Evolutionary conservation across 352 stramenopile species (phyloP), one percentile per base, ranked within the genome.

Genomic region (Saprolegnia parasitica): DNA sequence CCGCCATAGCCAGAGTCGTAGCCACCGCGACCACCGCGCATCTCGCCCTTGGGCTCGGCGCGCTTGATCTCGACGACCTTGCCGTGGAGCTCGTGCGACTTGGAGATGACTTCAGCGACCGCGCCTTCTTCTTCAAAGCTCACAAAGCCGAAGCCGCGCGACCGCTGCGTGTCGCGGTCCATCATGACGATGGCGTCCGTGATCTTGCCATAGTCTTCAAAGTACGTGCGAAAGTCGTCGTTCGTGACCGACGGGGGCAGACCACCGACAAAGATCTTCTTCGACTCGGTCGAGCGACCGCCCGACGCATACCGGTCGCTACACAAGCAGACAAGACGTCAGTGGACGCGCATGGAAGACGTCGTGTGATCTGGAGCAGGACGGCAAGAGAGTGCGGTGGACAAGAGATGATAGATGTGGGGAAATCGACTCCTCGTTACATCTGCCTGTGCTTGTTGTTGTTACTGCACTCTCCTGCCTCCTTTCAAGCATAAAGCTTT

Each of bases 251-350:
- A 87, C 18, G 87, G 80, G 21, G 87, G 81, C 42, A 98, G 74
- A 23, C 92, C 92, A 32, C 92, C 92, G 9, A 97, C 91, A 71
- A 98, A 98, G 65, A 98, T 91, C 78, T 98, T 98, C 74, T 95
- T 95, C 56, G 81, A 84, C 71, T 97, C 89, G 32, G 66, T 77
- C 49, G 77, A 84, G 63, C 68, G 47, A 13, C 77, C 73, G 45
- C 67, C 39, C 32, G 47, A 55, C 24, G 72, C 74, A 50, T 66
- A 46, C 47, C 71, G 65, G 20, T 73, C 73, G 50, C 50, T 61
- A 61, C 46, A 18, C 52, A 55, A n/a, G 5, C 24, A 58, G 24
- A 58, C 46, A 61, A 55, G 47, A 29, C n/a, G 47, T 55, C 47
- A 29, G 47, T 29, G 47, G 47, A 29, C n/a, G 24, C n/a, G 2